Evolutionary conservation across 1,284 basidiomycete species (phyloP), one percentile per base, ranked within the genome.

Genomic region (Cryptococcus amylolentus): DNA sequence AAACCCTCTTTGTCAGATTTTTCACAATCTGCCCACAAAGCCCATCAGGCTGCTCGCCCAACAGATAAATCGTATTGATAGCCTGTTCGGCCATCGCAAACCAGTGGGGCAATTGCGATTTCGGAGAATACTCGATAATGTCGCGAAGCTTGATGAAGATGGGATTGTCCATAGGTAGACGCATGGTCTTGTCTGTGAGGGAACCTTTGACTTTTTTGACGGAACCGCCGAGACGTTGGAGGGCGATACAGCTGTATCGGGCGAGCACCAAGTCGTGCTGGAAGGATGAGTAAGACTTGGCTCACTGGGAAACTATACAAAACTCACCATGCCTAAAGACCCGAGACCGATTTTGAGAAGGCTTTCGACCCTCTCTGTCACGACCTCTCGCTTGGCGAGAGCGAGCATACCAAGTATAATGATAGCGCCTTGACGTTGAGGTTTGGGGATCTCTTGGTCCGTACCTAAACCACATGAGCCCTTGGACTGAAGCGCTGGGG

Each of bases 171-270:
- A 97, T 97, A 3, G 88, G 87, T 52, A 94, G 81, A 3, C 95
- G 86, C 54, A 93, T 82, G 5, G 86, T 88, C 68, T 91, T 90
- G 79, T 98, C 91, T 26, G 86, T 80, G 14, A 98, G 83, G 0
- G 92, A 95, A 2, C 91, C 95, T 80, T 98, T 98, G 65, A 98
- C 86, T 75, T 98, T 98, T 81, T 98, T 98, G 35, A 86, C 89
- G 66, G 90, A 96, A 1, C 96, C 96, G 49, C 91, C 90, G 16
- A 98, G 81, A 0, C 95, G 84, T 66, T 95, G 91, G 37, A 98
- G 79, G 0, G 94, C 93, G 47, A 98, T 85, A 69, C 91, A 97
- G 0, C 93, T 96, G 72, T 97, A 97, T 52, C 90, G 84, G 0
- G 94, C 92, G 16, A 98, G 83, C 1, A 87, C 88, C 12, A 96